Evolutionary conservation across 2,329 filamentous ascomycete genomes (phyloP).

Genomic region (Tolypocladium inflatum): DNA sequence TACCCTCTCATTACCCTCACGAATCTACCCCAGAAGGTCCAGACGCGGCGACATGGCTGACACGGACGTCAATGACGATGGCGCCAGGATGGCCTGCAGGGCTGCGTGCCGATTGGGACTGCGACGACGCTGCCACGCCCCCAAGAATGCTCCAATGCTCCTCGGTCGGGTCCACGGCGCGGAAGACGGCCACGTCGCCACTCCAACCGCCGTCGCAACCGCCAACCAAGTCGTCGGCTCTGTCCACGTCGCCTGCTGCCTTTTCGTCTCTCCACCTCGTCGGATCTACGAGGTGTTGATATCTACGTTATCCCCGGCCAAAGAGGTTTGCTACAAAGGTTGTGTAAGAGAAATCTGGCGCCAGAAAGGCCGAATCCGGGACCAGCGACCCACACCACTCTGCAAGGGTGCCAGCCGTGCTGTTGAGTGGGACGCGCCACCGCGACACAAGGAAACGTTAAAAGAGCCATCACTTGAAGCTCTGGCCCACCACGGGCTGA

Average conservation of each 20-base stretch:
- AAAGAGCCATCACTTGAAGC: background rate
- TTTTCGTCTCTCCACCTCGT: background rate
- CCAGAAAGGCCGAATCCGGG: slow-evolving; percentile 14
- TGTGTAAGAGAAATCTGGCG: slow-evolving; percentile 26
- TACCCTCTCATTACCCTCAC: slow-evolving; percentile 8
- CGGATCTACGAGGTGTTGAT: background rate
- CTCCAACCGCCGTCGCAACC: background rate
- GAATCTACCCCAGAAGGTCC: background rate
- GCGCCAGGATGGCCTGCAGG: background rate
- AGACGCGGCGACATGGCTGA: background rate
- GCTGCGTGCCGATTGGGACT: background rate
- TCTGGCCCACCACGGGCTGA: background rate
- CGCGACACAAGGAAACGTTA: slow-evolving; percentile 1
- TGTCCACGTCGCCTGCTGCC: background rate
- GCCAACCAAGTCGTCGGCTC: background rate
- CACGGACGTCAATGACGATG: background rate
- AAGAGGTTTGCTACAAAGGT: slow-evolving; percentile 21
- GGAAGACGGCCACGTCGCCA: background rate
- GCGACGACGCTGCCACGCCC: background rate
- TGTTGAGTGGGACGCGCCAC: slow-evolving; percentile 1
- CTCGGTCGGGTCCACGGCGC: background rate
- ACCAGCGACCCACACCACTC: slow-evolving; percentile 15
- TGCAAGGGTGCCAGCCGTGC: slow-evolving; percentile 5
- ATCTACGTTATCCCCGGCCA: background rate
- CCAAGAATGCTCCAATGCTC: background rate